Conservation (phyloP, 2,329 filamentous ascomycete species). For the Calonectria multiphialidica region DNA sequence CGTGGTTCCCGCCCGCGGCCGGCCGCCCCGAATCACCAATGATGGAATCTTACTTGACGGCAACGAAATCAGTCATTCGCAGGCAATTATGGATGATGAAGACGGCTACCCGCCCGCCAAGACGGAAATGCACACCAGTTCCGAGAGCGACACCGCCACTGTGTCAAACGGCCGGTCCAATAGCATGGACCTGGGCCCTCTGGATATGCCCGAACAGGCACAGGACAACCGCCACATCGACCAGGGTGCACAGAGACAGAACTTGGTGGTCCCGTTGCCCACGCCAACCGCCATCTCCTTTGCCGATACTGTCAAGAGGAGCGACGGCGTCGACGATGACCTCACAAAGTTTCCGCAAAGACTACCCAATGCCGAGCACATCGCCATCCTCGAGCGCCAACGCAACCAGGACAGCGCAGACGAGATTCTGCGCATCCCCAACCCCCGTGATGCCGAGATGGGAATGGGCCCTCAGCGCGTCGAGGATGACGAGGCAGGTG, state of each 20-base stretch:
- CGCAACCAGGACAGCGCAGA: conserved; percentile 74
- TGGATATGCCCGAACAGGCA: conserved; percentile 35
- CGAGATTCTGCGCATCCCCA: conserved; percentile 87
- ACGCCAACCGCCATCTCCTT: conserved; percentile 69
- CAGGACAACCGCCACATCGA: conserved; percentile 16
- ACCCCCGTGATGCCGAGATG: conserved; percentile 88
- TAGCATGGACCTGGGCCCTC: conserved; percentile 38
- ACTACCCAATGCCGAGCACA: conserved; percentile 78
- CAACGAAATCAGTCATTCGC: conserved; percentile 37
- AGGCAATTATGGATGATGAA: conserved; percentile 43
- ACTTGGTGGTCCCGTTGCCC: conserved; percentile 16
- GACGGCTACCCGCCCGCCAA: conserved; percentile 44
- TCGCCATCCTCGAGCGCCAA: conserved; percentile 89
- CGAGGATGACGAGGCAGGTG: conserved; percentile 53
- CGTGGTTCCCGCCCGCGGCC: conserved; percentile 71
- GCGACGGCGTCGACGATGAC: conserved; percentile 66
- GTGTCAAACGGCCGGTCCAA: conserved; percentile 44
- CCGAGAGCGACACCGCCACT: conserved; percentile 54
- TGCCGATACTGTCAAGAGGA: conserved; percentile 73
- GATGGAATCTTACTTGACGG: conserved; percentile 66
- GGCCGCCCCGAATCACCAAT: conserved; percentile 69
- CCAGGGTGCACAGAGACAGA: conserved; percentile 25
- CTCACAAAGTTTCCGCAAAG: conserved; percentile 63
- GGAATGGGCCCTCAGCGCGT: conserved; percentile 77
- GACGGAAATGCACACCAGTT: conserved; percentile 37